Evolutionary conservation across 2,329 filamentous ascomycete genomes (phyloP), one percentile per base, ranked within the genome.

Genomic region (Sordariomycetes sp.): DNA sequence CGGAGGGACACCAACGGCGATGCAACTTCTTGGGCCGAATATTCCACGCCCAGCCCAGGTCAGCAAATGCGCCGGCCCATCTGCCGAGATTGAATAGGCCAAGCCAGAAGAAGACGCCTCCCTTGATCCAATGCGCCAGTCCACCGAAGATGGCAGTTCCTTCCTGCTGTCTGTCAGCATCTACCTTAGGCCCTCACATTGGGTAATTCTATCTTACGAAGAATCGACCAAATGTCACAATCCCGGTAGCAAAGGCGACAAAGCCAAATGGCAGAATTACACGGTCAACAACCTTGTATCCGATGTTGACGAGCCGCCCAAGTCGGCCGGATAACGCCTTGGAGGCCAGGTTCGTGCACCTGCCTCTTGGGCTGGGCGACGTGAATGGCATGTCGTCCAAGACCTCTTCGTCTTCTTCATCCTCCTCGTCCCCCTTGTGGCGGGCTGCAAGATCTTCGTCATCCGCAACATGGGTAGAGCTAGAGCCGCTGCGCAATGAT

Each of bases 1-100:
- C 86, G 0, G 84, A 84, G 1, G 83, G 84, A 33, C 75, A 75
- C 72, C 81, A 82, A 50, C 68, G 74, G 43, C 73, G 68, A 14
- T 76, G 69, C 10, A 44, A 39, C 12, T 47, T 49, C 40, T 57
- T 66, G 4, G 86, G 86, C 39, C 83, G 82, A 39, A 88, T 59
- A 49, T 96, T 96, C 90, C 90, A 95, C 0, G 87, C 86, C 90
- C 90, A 96, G 44, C 90, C 90, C 37, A 90, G 72, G 39, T 94
- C 85, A 38, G 83, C 79, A 54, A 94, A 96, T 54, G 83, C 84
- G 18, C 90, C 90, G 50, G 87, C 77, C 82, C 86, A 95, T 36
- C 90, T 80, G 20, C 86, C 87, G 4, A 96, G 68, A 0, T 86
- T 94, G 39, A 95, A 62, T 15, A 94, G 60, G 8, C 90, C 90